A percentile compares a stretch with the other conserved stretches of the same genome.
These are phyloP conservation scores for Fusarium sp. DNA, from an alignment of 2,329 filamentous ascomycete species.

Conservation along the genomic window DNA sequence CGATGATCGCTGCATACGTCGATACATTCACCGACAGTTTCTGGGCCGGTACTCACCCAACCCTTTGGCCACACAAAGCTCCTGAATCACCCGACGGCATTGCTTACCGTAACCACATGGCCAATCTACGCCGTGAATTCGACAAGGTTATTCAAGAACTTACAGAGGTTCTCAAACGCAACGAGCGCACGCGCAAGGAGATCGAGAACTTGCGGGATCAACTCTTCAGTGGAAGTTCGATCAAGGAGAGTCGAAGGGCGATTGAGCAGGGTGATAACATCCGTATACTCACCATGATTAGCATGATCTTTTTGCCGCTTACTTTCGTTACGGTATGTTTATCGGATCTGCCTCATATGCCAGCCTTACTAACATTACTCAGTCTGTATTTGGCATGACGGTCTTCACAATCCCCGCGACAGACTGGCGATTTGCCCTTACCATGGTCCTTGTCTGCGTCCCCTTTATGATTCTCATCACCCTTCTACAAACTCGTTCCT, in stretches of 20 bases:
- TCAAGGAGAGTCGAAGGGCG: constrained; percentile 71
- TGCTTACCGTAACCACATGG: constrained; percentile 64
- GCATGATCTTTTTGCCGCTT: constrained; percentile 71
- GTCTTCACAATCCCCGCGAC: constrained; percentile 58
- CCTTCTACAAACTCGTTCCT: constrained; percentile 60
- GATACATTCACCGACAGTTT: constrained; percentile 71
- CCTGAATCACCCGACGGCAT: constrained; percentile 60
- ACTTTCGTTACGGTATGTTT: constrained; percentile 68
- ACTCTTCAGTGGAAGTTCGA: constrained; percentile 73
- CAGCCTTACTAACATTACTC: not conserved
- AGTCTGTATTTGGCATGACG: constrained; percentile 69
- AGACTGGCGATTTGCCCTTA: constrained; percentile 64
- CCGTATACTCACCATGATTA: constrained; percentile 70
- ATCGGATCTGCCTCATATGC: not conserved
- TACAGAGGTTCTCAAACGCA: constrained; percentile 61
- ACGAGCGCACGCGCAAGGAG: constrained; percentile 67
- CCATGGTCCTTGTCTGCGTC: constrained; percentile 74
- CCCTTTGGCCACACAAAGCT: constrained; percentile 67
- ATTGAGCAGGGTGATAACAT: constrained; percentile 76
- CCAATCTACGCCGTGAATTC: constrained; percentile 61
- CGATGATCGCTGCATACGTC: constrained; percentile 68
- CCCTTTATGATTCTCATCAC: constrained; percentile 64
- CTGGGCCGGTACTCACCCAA: constrained; percentile 68
- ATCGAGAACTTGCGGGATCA: constrained; percentile 71
- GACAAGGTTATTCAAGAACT: constrained; percentile 66